phyloP scores from a whole-genome alignment of 2,329 filamentous ascomycete species.

The Clonostachys sp. region DNA sequence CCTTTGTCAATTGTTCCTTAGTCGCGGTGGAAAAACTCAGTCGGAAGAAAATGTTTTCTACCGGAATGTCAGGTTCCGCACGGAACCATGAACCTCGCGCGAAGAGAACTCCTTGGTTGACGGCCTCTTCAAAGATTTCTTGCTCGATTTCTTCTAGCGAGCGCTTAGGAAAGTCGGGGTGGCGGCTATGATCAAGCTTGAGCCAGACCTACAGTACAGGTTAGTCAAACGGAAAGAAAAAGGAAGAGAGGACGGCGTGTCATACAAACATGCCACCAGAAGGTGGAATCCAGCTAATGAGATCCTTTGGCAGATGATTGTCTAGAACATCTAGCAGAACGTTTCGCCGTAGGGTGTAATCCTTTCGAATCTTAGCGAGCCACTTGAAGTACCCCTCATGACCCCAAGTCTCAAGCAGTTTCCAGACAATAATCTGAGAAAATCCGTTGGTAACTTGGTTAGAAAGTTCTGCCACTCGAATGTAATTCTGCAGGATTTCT shows the following conservation, averaged over 20 bases:
- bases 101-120: slow-evolving; percentile 68
- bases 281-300: slow-evolving; percentile 73
- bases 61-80: slow-evolving; percentile 54
- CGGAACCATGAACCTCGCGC: slow-evolving; percentile 83
- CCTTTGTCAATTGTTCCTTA: neutral
- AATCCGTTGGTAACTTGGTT: slow-evolving; percentile 78
- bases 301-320: slow-evolving; percentile 60
- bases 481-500: slow-evolving; percentile 72
- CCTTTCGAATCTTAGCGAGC: slow-evolving; percentile 69
- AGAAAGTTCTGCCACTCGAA: slow-evolving; percentile 69
- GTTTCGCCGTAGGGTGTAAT: slow-evolving; percentile 72
- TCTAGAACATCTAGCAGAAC: slow-evolving; percentile 71
- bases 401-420: slow-evolving; percentile 82
- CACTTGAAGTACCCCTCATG: slow-evolving; percentile 83
- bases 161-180: too few species aligned
- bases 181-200: too few species aligned
- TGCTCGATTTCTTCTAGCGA: slow-evolving; percentile 55
- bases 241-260: slow-evolving; percentile 11
- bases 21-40: slow-evolving; percentile 78
- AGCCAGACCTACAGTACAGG: neutral
- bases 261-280: slow-evolving; percentile 84
- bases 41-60: slow-evolving; percentile 70
- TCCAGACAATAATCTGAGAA: slow-evolving; percentile 72
- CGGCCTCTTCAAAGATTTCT: slow-evolving; percentile 67
- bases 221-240: neutral